phyloP scores from a whole-genome alignment of 2,329 filamentous ascomycete genomes.

The Magnaporthiopsis incrustans region DNA sequence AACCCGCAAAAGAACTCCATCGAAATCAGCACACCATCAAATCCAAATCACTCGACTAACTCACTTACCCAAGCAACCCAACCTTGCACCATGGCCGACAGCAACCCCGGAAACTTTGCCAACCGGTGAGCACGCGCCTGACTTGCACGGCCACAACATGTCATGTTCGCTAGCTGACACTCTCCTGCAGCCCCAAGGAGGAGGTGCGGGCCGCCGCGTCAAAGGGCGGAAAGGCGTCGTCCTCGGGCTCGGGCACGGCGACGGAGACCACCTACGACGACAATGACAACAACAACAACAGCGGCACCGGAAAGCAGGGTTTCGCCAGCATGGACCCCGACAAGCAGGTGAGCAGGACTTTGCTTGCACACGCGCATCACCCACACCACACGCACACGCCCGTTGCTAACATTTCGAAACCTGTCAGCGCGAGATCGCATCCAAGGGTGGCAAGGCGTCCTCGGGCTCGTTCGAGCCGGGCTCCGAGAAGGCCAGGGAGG shows the following conservation, averaged over 20 bases:
- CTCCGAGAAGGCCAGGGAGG: conserved; percentile 42
- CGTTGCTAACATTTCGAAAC: conserved; percentile 17
- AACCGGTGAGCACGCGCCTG: conserved; percentile 21
- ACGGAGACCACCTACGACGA: neutral
- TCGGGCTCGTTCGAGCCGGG: conserved; percentile 46
- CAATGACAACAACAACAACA: neutral
- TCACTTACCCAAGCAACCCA: neutral
- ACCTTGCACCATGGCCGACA: conserved; percentile 15
- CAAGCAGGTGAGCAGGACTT: conserved; percentile 26
- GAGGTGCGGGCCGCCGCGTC: conserved; percentile 34
- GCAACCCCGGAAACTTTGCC: conserved; percentile 30
- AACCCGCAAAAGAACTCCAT: no score
- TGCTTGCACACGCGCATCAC: neutral
- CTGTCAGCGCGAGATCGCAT: conserved; percentile 43
- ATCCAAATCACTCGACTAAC: no score
- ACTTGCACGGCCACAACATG: neutral
- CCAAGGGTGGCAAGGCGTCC: conserved; percentile 44
- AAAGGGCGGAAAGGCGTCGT: conserved; percentile 30
- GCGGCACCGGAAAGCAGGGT: conserved; percentile 21
- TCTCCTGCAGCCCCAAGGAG: conserved; percentile 27
- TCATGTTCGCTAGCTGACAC: neutral
- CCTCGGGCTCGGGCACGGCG: no score
- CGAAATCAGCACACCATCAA: no score
- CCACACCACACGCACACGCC: conserved; percentile 15
- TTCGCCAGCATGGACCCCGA: conserved; percentile 28